Evolutionary conservation across 129 eudicot species (phyloP).

Genomic region (Helichrysum umbraculigerum): DNA sequence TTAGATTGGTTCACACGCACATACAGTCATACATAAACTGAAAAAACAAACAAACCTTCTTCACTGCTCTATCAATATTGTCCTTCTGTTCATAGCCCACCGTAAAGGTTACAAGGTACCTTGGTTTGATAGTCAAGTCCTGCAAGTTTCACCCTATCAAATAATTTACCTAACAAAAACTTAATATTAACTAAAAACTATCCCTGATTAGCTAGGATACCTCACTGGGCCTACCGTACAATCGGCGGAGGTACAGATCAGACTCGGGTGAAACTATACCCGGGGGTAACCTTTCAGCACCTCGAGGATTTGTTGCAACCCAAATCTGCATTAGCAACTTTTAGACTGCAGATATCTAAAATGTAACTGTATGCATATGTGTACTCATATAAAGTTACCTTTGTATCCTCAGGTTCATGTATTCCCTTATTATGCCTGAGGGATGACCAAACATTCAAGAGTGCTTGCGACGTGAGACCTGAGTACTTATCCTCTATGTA

Average conservation of each 20-base stretch:
- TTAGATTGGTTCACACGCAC: constrained; percentile 12
- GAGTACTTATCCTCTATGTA: constrained; percentile 83
- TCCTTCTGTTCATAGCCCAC: constrained; percentile 50
- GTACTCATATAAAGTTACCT: constrained; percentile 35
- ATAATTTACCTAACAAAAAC: background rate
- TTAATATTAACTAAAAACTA: background rate
- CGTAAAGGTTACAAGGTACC: constrained; percentile 45
- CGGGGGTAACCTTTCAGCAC: constrained; percentile 47
- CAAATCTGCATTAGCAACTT: constrained; percentile 30
- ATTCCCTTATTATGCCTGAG: constrained; percentile 43
- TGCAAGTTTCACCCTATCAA: constrained; percentile 28
- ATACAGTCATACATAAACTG: constrained; percentile 4
- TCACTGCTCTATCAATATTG: constrained; percentile 39
- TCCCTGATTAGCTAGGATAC: constrained; percentile 14
- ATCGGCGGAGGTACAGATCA: constrained; percentile 39
- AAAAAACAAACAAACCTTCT: constrained; percentile 35
- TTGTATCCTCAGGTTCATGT: constrained; percentile 43
- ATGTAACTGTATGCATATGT: background rate
- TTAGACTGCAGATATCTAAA: background rate
- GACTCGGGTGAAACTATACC: constrained; percentile 40
- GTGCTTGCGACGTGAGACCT: constrained; percentile 81
- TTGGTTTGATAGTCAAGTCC: constrained; percentile 38
- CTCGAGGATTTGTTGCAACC: constrained; percentile 49
- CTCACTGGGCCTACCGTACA: constrained; percentile 32
- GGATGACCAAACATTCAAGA: constrained; percentile 73